Conservation (phyloP, 176 grass and related monocot species). For the Paspalum notatum region DNA sequence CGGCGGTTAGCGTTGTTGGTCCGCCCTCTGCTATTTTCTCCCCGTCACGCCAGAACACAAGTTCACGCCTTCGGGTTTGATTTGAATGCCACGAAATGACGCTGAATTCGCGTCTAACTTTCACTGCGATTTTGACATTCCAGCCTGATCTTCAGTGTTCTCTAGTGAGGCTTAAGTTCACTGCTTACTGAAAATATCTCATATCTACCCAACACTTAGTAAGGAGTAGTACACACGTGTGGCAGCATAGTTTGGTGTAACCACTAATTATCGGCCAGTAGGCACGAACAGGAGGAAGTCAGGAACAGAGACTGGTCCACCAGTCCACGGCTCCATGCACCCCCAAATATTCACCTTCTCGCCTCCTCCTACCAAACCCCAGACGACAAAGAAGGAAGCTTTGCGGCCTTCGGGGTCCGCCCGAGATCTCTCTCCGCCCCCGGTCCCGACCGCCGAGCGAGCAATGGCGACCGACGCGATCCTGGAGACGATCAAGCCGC, state of each 20-base stretch:
- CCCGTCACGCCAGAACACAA: background rate
- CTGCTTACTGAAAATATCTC: background rate
- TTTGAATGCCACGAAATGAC: background rate
- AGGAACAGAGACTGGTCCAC: constrained; percentile 16
- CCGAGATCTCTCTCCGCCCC: constrained; percentile 7
- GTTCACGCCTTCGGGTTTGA: background rate
- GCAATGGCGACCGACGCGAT: constrained; percentile 63
- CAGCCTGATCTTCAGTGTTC: background rate
- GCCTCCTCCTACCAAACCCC: no score
- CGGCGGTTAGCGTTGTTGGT: background rate
- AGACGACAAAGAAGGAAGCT: no score
- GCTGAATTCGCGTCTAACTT: background rate
- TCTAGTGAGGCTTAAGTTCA: background rate
- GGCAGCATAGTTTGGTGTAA: constrained; percentile 35
- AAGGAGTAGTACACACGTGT: background rate
- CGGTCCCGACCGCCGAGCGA: background rate
- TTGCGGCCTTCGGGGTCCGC: background rate
- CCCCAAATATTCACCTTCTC: no score
- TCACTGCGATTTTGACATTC: background rate
- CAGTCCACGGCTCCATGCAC: background rate
- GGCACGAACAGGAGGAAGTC: background rate
- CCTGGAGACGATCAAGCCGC: constrained; percentile 62
- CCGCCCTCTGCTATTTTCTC: background rate
- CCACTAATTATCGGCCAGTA: background rate
- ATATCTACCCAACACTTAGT: background rate